These are phyloP conservation scores for Geranium brycei DNA, from an alignment of 345 rosid species.

Conservation along the genomic window DNA sequence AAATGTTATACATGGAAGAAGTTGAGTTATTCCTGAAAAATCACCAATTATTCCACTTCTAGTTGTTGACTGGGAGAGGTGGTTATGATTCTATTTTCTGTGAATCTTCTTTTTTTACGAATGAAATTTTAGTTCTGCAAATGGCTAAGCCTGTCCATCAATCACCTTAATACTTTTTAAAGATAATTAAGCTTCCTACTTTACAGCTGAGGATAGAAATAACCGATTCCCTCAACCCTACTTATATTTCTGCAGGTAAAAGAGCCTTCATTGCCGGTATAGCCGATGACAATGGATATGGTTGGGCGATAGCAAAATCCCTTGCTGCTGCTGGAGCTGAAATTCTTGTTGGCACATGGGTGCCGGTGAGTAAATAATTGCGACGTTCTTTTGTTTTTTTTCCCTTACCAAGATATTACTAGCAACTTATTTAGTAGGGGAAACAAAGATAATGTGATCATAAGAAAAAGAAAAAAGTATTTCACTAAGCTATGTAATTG, in stretches of 20 bases:
- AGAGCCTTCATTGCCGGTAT: constrained; percentile 93
- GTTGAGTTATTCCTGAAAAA: too few species aligned
- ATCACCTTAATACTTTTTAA: not conserved
- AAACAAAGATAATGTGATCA: not conserved
- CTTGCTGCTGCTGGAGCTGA: constrained; percentile 99
- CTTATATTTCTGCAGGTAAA: constrained; percentile 42
- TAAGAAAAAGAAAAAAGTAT: too few species aligned
- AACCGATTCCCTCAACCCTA: not conserved
- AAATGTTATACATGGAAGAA: too few species aligned
- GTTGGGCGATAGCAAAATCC: constrained; percentile 98
- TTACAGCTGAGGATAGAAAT: not conserved
- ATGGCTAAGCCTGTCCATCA: too few species aligned
- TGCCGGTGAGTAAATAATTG: constrained; percentile 56
- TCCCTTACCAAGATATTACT: not conserved
- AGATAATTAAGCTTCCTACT: not conserved
- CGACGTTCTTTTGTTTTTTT: not conserved
- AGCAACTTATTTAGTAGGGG: not conserved
- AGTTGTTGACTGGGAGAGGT: too few species aligned
- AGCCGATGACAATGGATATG: constrained; percentile 96
- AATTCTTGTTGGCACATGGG: constrained; percentile 96
- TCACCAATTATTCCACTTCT: too few species aligned
- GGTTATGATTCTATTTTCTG: too few species aligned
- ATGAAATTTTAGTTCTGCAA: too few species aligned
- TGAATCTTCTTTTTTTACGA: too few species aligned
- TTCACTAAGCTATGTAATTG: not conserved